Base-by-base conservation (phyloP, 495 filamentous ascomycete species). In the Xylaria telfairii region DNA sequence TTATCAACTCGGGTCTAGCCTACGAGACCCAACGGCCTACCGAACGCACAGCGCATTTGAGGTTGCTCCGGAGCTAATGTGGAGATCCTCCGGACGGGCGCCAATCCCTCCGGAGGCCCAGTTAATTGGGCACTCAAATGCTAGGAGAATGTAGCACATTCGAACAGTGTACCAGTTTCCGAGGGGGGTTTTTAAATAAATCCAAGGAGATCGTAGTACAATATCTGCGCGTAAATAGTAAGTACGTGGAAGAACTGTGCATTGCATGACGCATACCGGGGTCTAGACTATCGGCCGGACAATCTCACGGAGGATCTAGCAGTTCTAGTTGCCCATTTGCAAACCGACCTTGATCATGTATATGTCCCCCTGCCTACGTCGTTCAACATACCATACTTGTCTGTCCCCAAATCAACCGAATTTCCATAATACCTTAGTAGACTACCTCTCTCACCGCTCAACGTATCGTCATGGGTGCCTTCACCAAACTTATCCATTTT, bases 401-500 rank as follows among this genome's bases (percentile, higher is more conserved):
- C 51, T 30, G 49, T 2, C n/a, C n/a, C n/a, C n/a, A n/a, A 53
- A 53, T 53, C 21, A 53, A 53, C 3, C 12, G 21, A 2, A 8
- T 53, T 4, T 53, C 26, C 47, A 53, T 53, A 4, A 15, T 34
- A 57, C 7, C 54, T 34, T n/a, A 8, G 6, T 34, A 34, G 9
- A 34, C 8, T 26, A 51, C 12, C 12, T n/a, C 5, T 9, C 39
- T 32, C 13, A 19, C 24, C 37, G 9, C 39, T 26, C 21, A n/a
- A 28, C 17, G 10, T 47, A 6, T 64, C 61, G 6, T 15, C 13
- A 67, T 66, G 68, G 2, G 59, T 19, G 13, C 68, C n/a, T 71
- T 71, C 49, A 65, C 68, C 2, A 49, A 56, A 39, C 47, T 67
- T 24, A 30, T 67, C 12, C 68, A 47, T 19, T 66, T 71, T 41